Conservation (phyloP, 352 stramenopile genomes). For the Globisporangium paroecandrum region DNA sequence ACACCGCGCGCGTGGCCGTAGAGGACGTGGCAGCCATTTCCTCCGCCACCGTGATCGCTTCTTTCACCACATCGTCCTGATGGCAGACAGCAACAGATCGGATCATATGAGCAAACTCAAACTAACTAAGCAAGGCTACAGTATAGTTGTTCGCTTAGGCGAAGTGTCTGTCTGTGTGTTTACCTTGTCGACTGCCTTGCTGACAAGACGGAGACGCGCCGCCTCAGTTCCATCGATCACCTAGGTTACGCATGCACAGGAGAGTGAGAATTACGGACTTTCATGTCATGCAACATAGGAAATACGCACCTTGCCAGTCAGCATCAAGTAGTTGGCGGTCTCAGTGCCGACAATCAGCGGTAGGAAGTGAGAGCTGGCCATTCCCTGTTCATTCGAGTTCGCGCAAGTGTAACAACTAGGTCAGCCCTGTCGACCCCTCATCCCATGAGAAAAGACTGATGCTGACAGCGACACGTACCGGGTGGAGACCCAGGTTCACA, state of each 20-base stretch:
- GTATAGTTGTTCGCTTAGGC: no score
- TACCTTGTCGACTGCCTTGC: constrained; percentile 40
- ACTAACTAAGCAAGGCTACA: no score
- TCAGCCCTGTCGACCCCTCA: neutral
- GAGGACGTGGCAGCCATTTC: constrained; percentile 62
- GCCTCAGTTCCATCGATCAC: constrained; percentile 67
- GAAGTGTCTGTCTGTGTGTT: neutral
- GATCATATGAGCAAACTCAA: no score
- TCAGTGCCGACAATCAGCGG: constrained; percentile 57
- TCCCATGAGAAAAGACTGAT: neutral
- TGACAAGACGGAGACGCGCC: constrained; percentile 43
- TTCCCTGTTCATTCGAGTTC: constrained; percentile 37
- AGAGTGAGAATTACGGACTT: neutral
- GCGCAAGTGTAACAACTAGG: no score
- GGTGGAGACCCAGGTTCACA: constrained; percentile 79
- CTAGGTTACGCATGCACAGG: constrained; percentile 8
- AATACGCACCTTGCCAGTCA: constrained; percentile 55
- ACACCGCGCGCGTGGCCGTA: constrained; percentile 60
- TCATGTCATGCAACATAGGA: neutral
- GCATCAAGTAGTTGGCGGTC: constrained; percentile 65
- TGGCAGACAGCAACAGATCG: no score
- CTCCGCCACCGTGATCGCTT: constrained; percentile 50
- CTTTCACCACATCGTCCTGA: constrained; percentile 38
- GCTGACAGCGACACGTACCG: constrained; percentile 18
- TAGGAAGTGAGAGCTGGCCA: constrained; percentile 83